Evolutionary conservation across 1,139 yeast species (phyloP), one percentile per base, ranked within the genome.

Genomic region (Insectozyma bohioensis): DNA sequence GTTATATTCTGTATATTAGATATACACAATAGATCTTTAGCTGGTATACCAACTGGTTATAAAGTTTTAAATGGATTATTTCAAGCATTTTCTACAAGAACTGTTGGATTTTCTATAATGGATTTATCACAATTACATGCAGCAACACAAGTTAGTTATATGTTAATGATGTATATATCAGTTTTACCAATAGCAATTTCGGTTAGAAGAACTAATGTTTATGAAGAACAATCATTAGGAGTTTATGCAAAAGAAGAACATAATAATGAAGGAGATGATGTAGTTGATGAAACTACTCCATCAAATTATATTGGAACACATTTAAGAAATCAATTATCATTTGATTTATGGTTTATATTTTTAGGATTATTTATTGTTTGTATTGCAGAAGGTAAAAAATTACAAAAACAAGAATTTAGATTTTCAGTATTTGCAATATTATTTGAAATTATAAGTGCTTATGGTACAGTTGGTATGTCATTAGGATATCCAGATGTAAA

Each of bases 141-240:
- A 0, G 95, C 96, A 0, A 85, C 92, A 29, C 95, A 87, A 56
- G 95, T 92, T 25, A 81, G 95, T 49, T 94, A 94, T 56, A 74
- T 88, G 80, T 72, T 92, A 42, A 90, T 92, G 97, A 92, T 92
- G 98, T 92, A 94, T 63, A 87, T 94, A 19, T 90, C 97, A 5
- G 97, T 92, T 31, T 68, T 90, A 52, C 99, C 99, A 0, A 67
- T 92, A 50, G 98, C 98, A 24, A 92, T 92, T 48, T 86, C 97
- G 28, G 88, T 92, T 46, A 80, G 99, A 61, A 76, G 97, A 54
- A 92, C 98, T 14, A 92, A 92, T 55, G 99, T 92, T 30, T 92
- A 92, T 59, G 99, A 92, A 54, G 98, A 92, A 52, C 97, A 88
- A 54, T 85, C 96, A 0, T 64, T 92, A 40, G 98, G 98, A 10